These are phyloP conservation scores for Hypoxylon sp. DNA, from an alignment of 2,329 filamentous ascomycete genomes.

Conservation along the genomic window DNA sequence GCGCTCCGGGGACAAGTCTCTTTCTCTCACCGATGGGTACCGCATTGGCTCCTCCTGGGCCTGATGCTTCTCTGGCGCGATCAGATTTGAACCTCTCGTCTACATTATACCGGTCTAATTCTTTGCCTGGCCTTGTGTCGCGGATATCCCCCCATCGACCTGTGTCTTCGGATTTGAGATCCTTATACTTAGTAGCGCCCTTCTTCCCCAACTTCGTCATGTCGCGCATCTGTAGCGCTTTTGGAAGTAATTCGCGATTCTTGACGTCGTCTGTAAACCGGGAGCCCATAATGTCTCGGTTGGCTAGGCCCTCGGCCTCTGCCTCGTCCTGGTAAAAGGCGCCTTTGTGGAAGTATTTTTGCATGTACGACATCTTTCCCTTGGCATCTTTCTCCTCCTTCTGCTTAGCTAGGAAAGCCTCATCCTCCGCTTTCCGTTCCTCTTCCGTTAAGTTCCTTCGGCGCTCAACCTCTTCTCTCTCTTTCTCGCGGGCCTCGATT, in stretches of 20 bases:
- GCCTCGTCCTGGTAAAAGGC: conserved; percentile 93
- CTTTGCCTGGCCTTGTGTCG: conserved; percentile 61
- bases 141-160: conserved; percentile 83
- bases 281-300: conserved; percentile 88
- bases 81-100: conserved; percentile 81
- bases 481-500: conserved; percentile 86
- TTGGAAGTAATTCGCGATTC: conserved; percentile 86
- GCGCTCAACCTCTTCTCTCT: conserved; percentile 90
- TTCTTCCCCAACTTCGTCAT: conserved; percentile 95
- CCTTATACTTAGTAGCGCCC: conserved; percentile 89
- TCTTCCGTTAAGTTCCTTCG: conserved; percentile 88
- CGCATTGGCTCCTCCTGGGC: conserved; percentile 76
- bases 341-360: conserved; percentile 96
- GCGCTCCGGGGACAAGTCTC: conserved; percentile 56
- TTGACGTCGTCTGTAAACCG: conserved; percentile 85
- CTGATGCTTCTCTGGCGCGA: conserved; percentile 64
- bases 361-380: conserved; percentile 90
- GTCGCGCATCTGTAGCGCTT: conserved; percentile 93
- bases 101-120: conserved; percentile 61
- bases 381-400: conserved; percentile 82
- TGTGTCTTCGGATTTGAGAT: conserved; percentile 91
- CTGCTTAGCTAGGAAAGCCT: conserved; percentile 81
- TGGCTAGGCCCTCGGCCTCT: conserved; percentile 80
- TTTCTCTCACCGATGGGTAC: conserved; percentile 77
- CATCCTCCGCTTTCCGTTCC: conserved; percentile 88